Percentiles rank a stretch among this genome's conserved stretches.
These are phyloP conservation scores for Stenogyne calaminthoides DNA, from an alignment of 305 asterid genomes.

Conservation along the genomic window DNA sequence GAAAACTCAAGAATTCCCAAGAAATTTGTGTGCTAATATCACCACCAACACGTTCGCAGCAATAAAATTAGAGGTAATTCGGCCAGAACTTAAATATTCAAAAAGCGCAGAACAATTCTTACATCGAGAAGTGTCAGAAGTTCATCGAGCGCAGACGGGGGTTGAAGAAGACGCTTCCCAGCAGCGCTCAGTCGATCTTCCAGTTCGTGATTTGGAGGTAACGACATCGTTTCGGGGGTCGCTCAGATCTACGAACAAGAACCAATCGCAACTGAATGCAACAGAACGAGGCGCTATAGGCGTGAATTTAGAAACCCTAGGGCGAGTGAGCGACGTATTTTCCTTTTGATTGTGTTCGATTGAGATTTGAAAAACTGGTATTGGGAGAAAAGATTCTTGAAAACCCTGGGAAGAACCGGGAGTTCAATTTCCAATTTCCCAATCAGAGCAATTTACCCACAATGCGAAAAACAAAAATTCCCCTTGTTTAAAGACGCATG, in stretches of 20 bases:
- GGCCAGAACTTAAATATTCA: too few species aligned
- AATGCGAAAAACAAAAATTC: neutral
- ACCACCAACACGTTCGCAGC: neutral
- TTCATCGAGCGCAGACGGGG: conserved; percentile 53
- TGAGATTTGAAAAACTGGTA: neutral
- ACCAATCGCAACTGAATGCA: neutral
- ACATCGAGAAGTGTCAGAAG: conserved; percentile 75
- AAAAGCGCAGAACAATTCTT: conserved; percentile 25
- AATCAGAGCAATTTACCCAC: neutral
- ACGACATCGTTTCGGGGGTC: conserved; percentile 31
- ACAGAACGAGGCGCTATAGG: neutral
- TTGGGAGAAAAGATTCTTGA: neutral
- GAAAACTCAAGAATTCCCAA: neutral
- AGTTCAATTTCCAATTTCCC: conserved; percentile 6
- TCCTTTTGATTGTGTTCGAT: neutral
- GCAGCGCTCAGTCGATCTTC: conserved; percentile 55
- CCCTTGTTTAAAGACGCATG: too few species aligned
- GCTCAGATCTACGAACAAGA: conserved; percentile 19
- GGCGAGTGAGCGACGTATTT: neutral
- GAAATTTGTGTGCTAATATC: neutral
- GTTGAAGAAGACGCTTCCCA: conserved; percentile 63
- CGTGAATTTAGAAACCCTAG: conserved; percentile 26
- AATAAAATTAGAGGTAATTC: neutral
- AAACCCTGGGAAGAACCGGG: conserved; percentile 17
- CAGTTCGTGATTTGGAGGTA: conserved; percentile 36